Percentiles rank a stretch among this genome's conserved stretches.
Conservation (phyloP, 176 grass and related monocot species). For the Luzula sylvatica region DNA sequence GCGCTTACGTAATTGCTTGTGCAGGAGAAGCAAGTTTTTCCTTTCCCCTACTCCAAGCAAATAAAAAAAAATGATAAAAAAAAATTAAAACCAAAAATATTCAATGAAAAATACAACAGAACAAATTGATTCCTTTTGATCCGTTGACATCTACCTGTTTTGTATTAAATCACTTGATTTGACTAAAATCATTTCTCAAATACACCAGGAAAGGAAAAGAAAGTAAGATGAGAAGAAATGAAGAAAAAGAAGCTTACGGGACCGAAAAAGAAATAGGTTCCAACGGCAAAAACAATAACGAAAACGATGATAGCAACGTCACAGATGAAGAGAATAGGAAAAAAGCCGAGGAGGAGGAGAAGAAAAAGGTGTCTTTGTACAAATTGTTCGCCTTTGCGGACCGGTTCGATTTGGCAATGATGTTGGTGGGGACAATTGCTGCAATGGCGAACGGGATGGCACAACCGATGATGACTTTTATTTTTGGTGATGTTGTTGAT, state of each 20-base stretch:
- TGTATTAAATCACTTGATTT: background rate
- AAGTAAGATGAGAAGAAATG: background rate
- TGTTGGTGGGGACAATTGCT: slow-evolving; percentile 30
- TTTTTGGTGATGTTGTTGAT: slow-evolving; percentile 56
- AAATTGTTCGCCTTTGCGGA: slow-evolving; percentile 56
- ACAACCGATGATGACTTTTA: slow-evolving; percentile 60
- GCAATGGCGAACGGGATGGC: slow-evolving; percentile 52
- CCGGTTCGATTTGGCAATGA: slow-evolving; percentile 36
- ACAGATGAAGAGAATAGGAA: background rate
- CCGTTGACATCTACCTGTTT: background rate
- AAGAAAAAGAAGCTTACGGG: slow-evolving; percentile 5
- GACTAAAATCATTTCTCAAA: background rate
- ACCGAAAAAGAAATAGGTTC: background rate
- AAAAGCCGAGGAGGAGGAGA: background rate
- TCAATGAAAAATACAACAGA: background rate
- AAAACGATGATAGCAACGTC: background rate
- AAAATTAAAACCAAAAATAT: background rate
- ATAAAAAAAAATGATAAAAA: background rate
- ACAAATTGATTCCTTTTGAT: background rate
- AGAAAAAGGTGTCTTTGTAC: slow-evolving; percentile 29
- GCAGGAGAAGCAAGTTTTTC: too few species aligned
- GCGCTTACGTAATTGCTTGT: too few species aligned
- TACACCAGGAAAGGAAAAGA: background rate
- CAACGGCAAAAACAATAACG: background rate
- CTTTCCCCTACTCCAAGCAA: slow-evolving; percentile 6